Percentiles rank a stretch among this genome's conserved stretches.
Evolutionary conservation across 2,329 filamentous ascomycete genomes (phyloP).

Genomic region (Verruconis gallopava): DNA sequence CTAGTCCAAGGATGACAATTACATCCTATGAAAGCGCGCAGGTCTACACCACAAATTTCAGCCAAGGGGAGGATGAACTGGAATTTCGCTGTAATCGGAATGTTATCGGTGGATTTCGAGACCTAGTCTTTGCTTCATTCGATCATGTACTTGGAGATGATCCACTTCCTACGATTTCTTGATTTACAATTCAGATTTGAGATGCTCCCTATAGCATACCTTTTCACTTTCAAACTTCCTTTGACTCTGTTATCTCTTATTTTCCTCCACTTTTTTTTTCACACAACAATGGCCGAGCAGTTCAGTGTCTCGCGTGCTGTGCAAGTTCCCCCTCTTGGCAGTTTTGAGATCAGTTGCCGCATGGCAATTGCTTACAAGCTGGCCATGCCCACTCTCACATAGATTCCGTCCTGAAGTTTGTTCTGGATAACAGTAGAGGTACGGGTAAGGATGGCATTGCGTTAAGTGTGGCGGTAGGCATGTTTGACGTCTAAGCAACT

Average conservation of each 20-base stretch:
- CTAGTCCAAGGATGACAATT: no score
- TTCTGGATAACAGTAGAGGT: slow-evolving; percentile 16
- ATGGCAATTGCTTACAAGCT: slow-evolving; percentile 21
- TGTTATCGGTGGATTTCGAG: no score
- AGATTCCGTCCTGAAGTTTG: slow-evolving; percentile 28
- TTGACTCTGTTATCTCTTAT: background rate
- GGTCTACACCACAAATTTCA: no score
- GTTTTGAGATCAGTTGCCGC: slow-evolving; percentile 36
- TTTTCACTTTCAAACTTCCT: background rate
- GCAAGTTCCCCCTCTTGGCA: slow-evolving; percentile 36
- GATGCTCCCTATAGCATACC: background rate
- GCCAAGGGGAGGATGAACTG: no score
- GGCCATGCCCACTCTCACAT: slow-evolving; percentile 36
- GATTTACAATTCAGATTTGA: background rate
- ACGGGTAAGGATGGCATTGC: slow-evolving; percentile 39
- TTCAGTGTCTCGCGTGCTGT: slow-evolving; percentile 19
- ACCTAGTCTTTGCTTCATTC: background rate
- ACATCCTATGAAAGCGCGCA: no score
- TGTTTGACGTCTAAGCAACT: slow-evolving; percentile 28
- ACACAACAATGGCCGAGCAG: background rate
- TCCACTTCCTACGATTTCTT: no score
- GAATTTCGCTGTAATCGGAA: no score
- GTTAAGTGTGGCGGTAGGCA: slow-evolving; percentile 40
- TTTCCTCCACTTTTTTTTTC: background rate
- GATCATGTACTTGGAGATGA: background rate